Evolutionary conservation across 83 land plant genomes (phyloP), one percentile per base, ranked within the genome.

Genomic region (Isoetes engelmannii): DNA sequence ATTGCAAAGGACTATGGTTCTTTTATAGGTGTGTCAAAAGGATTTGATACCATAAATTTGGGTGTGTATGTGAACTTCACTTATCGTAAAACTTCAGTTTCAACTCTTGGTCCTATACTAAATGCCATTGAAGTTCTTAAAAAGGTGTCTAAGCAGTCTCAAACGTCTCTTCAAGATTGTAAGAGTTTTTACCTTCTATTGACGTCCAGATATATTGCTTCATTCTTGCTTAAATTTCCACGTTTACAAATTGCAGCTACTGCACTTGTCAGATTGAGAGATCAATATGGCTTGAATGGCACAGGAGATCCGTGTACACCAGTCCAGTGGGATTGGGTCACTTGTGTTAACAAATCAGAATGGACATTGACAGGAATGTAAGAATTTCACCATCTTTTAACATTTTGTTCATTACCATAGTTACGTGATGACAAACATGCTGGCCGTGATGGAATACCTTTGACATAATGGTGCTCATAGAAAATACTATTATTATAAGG

Each of bases 301-400:
- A 28, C 37, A 28, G 95, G 95, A 56, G 95, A 89, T 71, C 95
- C 95, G 46, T 89, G 95, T 61, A 57, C 81, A 7, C 95, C 91
- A 4, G 84, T 76, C 69, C 77, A 84, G 18, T 89, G 91, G 88
- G 74, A 87, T 56, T 89, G 90, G 90, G 69, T 89, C 48, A 55
- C 55, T 15, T 89, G 95, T 60, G 87, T 71, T 74, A 70, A 79
- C 50, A 85, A 81, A 68, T 59, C 76, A 64, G 86, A 69, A 72
- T 91, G 86, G 67, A 78, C 68, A 15, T 75, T 89, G 49, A 55
- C 67, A 46, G 28, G 76, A 65, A 81, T 89, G 95, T 89, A 82
- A 59, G 44, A 28, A 28, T 28, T 28, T 28, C 37, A 28, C 37
- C 37, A 28, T n/a, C 37, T 28, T 28, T 28, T 2, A 28, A 0